These are phyloP conservation scores for Blastomyces silverae DNA, from an alignment of 2,329 filamentous ascomycete genomes.

Conservation along the genomic window DNA sequence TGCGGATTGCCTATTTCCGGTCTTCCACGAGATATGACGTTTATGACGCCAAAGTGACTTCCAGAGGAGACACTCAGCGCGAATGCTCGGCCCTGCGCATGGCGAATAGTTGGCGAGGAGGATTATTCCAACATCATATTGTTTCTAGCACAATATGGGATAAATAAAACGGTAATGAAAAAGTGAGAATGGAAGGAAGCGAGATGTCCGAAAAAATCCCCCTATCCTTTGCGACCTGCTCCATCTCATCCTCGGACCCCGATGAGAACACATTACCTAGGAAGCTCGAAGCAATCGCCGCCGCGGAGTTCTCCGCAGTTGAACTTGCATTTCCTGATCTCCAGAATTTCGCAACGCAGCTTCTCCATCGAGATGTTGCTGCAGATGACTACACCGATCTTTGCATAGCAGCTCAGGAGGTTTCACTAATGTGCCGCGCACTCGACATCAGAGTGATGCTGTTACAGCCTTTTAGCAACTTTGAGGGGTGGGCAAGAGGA, in stretches of 20 bases:
- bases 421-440: slow-evolving; percentile 50
- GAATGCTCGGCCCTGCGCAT: background rate
- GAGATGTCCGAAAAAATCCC: slow-evolving; percentile 26
- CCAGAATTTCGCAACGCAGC: slow-evolving; percentile 52
- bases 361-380: slow-evolving; percentile 47
- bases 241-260: slow-evolving; percentile 33
- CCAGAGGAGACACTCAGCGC: background rate
- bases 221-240: slow-evolving; percentile 40
- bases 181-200: background rate
- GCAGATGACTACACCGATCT: slow-evolving; percentile 56
- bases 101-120: background rate
- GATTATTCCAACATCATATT: background rate
- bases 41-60: background rate
- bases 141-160: background rate
- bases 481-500: slow-evolving; percentile 63
- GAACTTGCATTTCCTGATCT: slow-evolving; percentile 72
- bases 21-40: background rate
- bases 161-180: background rate
- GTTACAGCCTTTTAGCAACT: slow-evolving; percentile 69
- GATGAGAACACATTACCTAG: slow-evolving; percentile 30
- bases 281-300: slow-evolving; percentile 37
- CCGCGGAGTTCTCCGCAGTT: slow-evolving; percentile 52
- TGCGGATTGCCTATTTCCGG: background rate
- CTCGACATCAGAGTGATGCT: slow-evolving; percentile 58
- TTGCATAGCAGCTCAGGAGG: slow-evolving; percentile 47